Conservation (phyloP, 352 stramenopile species). For the Thraustotheca clavata region DNA sequence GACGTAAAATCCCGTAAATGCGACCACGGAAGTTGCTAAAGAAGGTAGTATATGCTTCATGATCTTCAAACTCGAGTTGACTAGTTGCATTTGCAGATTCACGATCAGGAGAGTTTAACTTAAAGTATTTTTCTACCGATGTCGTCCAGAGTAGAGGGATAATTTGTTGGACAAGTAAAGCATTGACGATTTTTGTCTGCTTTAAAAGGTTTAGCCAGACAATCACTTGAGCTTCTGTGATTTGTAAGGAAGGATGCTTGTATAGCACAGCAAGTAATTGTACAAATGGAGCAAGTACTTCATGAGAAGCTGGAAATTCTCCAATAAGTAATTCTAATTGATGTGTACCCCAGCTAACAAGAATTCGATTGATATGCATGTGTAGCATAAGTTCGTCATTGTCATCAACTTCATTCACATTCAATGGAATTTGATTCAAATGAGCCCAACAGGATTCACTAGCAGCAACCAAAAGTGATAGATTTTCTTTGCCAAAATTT, state of each 20-base stretch:
- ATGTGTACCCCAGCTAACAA: constrained; percentile 58
- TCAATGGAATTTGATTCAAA: not conserved
- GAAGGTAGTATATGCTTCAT: constrained; percentile 59
- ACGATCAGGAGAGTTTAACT: constrained; percentile 54
- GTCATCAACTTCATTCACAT: constrained; percentile 36
- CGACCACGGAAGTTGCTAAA: constrained; percentile 73
- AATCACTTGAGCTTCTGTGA: constrained; percentile 63
- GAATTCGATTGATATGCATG: constrained; percentile 65
- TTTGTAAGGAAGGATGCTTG: constrained; percentile 50
- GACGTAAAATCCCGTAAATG: constrained; percentile 63
- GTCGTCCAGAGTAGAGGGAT: constrained; percentile 25
- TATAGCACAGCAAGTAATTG: constrained; percentile 48
- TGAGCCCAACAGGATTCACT: constrained; percentile 24
- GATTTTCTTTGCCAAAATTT: constrained; percentile 60
- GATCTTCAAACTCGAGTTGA: constrained; percentile 57
- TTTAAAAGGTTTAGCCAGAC: constrained; percentile 68
- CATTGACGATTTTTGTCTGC: constrained; percentile 41
- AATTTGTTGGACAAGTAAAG: constrained; percentile 29
- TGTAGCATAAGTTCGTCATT: constrained; percentile 51
- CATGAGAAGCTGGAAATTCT: constrained; percentile 32
- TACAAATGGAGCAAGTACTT: constrained; percentile 41
- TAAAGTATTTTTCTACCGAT: constrained; percentile 79
- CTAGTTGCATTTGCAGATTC: constrained; percentile 31
- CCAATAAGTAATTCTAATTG: constrained; percentile 50
- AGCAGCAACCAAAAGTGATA: constrained; percentile 47